phyloP scores from a whole-genome alignment of 257 asterid species.

The Solanum lycopersicoides region DNA sequence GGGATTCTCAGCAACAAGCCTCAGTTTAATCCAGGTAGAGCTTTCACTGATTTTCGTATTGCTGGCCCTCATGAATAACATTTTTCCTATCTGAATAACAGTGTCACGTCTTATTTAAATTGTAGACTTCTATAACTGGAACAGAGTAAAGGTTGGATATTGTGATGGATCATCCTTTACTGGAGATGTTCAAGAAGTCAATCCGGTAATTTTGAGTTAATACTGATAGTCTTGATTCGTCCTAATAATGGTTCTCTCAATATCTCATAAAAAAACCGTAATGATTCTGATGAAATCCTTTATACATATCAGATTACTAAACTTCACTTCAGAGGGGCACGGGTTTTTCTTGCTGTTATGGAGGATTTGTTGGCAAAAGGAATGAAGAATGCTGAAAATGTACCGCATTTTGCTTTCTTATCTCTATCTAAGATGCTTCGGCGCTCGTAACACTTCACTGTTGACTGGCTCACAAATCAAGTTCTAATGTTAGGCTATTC shows the following conservation, averaged over 20 bases:
- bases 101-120: not conserved
- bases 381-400: constrained; percentile 39
- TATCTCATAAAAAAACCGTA: not conserved
- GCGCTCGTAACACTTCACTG: not conserved
- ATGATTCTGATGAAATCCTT: not conserved
- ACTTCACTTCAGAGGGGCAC: constrained; percentile 37
- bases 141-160: constrained; percentile 65
- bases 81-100: not conserved
- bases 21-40: constrained; percentile 64
- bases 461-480: not conserved
- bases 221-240: not conserved
- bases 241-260: not conserved
- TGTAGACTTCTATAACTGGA: constrained; percentile 80
- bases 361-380: constrained; percentile 37
- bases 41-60: not conserved
- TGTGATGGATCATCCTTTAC: constrained; percentile 93
- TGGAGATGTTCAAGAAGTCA: constrained; percentile 68
- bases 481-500: constrained; percentile 48
- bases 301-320: constrained; percentile 16
- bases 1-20: constrained; percentile 67
- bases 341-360: constrained; percentile 26
- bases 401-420: not conserved
- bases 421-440: not conserved
- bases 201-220: constrained; percentile 35
- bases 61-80: not conserved